Evolutionary conservation across 208 protist species (phyloP).

Genomic region (Angomonas deanei): DNA sequence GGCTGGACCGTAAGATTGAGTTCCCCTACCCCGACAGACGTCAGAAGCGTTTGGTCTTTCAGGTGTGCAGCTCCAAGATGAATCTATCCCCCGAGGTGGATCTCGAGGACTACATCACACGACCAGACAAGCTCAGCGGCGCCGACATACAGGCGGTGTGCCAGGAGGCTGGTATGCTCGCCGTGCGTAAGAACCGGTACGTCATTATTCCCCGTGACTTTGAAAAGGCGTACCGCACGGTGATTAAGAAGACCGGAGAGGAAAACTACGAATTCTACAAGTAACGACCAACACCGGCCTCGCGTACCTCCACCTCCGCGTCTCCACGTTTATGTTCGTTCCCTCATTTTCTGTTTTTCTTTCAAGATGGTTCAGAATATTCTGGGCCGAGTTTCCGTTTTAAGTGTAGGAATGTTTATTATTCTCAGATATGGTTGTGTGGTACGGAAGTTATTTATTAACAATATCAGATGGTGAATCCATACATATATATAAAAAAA

Average conservation of each 20-base stretch:
- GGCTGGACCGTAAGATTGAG: conserved; percentile 97
- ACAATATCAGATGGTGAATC: too few relatives aligned
- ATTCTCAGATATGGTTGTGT: too few relatives aligned
- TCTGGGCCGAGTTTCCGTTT: not conserved
- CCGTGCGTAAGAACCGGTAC: conserved; percentile 99
- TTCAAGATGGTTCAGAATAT: not conserved
- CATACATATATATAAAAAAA: too few relatives aligned
- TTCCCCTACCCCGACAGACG: conserved; percentile 98
- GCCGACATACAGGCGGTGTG: conserved; percentile 99
- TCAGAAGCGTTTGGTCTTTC: conserved; percentile 99
- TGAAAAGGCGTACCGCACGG: conserved; percentile 95
- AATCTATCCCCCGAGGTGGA: conserved; percentile 97
- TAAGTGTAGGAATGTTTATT: not conserved
- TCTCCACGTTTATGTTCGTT: too few relatives aligned
- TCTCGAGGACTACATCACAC: conserved; percentile 95
- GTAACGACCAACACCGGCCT: conserved; percentile 25
- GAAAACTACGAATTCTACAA: conserved; percentile 87
- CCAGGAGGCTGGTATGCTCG: conserved; percentile 98
- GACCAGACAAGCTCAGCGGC: conserved; percentile 97
- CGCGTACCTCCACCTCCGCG: too few relatives aligned
- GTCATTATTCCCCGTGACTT: conserved; percentile 99
- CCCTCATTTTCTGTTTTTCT: not conserved
- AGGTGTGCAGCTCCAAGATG: conserved; percentile 98
- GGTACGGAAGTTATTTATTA: too few relatives aligned
- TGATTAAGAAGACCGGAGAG: conserved; percentile 82